Base-by-base conservation (phyloP, 23 red algal species). In the Gracilaria gracilis region DNA sequence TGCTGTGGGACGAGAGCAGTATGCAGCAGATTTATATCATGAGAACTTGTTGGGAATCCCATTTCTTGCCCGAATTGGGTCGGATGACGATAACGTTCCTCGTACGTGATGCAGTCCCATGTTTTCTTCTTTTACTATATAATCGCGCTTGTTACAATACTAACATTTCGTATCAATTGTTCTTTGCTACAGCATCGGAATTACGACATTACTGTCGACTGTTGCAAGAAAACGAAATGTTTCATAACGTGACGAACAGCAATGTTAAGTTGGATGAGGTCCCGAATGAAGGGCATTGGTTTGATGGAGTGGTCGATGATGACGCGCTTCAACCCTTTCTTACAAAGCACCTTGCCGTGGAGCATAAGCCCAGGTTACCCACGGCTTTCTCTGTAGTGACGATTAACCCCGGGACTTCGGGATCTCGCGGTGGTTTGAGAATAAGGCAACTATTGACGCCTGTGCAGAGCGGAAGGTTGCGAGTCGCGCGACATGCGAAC, bases 281-380 rank as follows among this genome's bases (percentile, higher is more conserved):
- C 25, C 87, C 73, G 11, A 74, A 74, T 16, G 71, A 90, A 81
- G 87, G 87, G 24, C 87, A 90, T 79, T 90, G 87, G 87, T 90
- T 90, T 81, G 87, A 90, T 67, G 87, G 87, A 4, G 87, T 90
- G 9, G 87, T 90, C 14, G 87, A 90, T 72, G 87, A 90, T 49
- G 76, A 90, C 64, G 55, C 50, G 4, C 27, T 90, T 36, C 87
- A 90, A 31, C 76, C 38, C 17, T 90, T 90, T 67, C 57, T 90
- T 13, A 48, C 76, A 34, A 49, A 47, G 31, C 73, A 90, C 21
- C 57, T 90, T 14, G 53, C 76, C 8, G 75, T 57, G 17, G 25
- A 49, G 14, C 57, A 64, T 21, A 90, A 90, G 17, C 73, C 87
- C 27, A n/a, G 28, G 15, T 39, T 90, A 27, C 87, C 87, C 21